Percentiles rank a stretch among this genome's conserved stretches.
Evolutionary conservation across 495 filamentous ascomycete species (phyloP).

Genomic region (Daldinia vernicosa): DNA sequence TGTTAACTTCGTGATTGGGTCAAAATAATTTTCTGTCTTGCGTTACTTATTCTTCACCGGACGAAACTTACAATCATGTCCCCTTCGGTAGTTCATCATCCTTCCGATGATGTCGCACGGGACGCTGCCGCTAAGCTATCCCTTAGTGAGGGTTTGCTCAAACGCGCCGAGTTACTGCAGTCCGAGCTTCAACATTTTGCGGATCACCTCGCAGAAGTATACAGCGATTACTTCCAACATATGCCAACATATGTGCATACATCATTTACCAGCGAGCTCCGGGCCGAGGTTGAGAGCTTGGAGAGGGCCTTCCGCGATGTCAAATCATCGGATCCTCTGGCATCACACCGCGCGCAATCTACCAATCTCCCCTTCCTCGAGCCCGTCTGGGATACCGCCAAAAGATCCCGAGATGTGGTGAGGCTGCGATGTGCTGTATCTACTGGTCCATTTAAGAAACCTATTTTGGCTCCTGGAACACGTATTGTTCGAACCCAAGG

Average conservation of each 20-base stretch:
- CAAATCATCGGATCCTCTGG: slow-evolving; percentile 26
- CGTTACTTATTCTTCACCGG: background rate
- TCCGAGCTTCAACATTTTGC: slow-evolving; percentile 43
- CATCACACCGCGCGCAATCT: slow-evolving; percentile 35
- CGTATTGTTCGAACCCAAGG: slow-evolving; percentile 45
- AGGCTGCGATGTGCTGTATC: slow-evolving; percentile 42
- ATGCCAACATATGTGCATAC: slow-evolving; percentile 38
- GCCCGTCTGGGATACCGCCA: slow-evolving; percentile 44
- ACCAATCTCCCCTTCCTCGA: slow-evolving; percentile 43
- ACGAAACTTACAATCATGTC: slow-evolving; percentile 12
- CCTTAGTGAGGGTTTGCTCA: slow-evolving; percentile 11
- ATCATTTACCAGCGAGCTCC: slow-evolving; percentile 37
- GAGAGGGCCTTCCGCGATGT: slow-evolving; percentile 21
- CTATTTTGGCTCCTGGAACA: slow-evolving; percentile 42
- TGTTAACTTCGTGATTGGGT: background rate
- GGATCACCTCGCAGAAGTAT: slow-evolving; percentile 33
- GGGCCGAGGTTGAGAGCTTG: slow-evolving; percentile 36
- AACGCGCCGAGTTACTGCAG: slow-evolving; percentile 31
- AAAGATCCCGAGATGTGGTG: slow-evolving; percentile 41
- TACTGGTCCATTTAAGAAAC: slow-evolving; percentile 42
- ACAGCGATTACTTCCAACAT: slow-evolving; percentile 43
- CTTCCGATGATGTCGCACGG: background rate
- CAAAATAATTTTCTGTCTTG: background rate
- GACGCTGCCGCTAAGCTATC: slow-evolving; percentile 9
- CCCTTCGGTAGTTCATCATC: slow-evolving; percentile 1